Evolutionary conservation across 1,284 basidiomycete genomes (phyloP), one percentile per base, ranked within the genome.

Genomic region (Peniophora sp.): DNA sequence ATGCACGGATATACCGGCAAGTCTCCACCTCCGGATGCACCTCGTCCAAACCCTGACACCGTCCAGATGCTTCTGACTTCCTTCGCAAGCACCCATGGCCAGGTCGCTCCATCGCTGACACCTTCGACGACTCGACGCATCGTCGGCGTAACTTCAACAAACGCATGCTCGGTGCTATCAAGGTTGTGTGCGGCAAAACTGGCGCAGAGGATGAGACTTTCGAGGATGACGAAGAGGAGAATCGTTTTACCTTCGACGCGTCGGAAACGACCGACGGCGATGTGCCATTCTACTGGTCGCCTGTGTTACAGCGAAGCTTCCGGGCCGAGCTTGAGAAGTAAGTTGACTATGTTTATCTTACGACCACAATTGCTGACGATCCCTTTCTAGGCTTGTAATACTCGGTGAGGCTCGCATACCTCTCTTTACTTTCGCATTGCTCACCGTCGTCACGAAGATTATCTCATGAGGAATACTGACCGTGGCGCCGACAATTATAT

Each of bases 391-490:
- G 61, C 79, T 94, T 23, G 88, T 93, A 25, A 86, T 92, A 53
- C 69, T 93, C 62, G 89, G 84, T 88, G n/a, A 66, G 35, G 65
- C 46, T 19, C 23, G 8, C 22, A 17, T 22, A 12, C 19, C 5
- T 3, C 41, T 50, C 45, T 10, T 6, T 25, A 43, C 48, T 44
- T 41, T 19, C 50, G 19, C 47, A 23, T 41, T 43, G 25, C 44
- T 43, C 11, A 20, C 51, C 48, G 25, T 38, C 35, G 49, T 10
- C 27, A 52, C 24, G 6, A 62, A 83, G 92, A 93, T 67, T 92
- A 86, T 66, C 74, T 94, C 45, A 93, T 93, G 89, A 79, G 89
- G 52, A 92, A 92, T 65, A 93, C 91, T 11, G 89, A 89, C 59
- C 80, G 85, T 49, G 87, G 83, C 36, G 83, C 85, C 2, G 89